A percentile compares a stretch with the other conserved stretches of the same genome.
Conservation (phyloP, 148 eudicot species). For the Vaccinium darrowii region DNA sequence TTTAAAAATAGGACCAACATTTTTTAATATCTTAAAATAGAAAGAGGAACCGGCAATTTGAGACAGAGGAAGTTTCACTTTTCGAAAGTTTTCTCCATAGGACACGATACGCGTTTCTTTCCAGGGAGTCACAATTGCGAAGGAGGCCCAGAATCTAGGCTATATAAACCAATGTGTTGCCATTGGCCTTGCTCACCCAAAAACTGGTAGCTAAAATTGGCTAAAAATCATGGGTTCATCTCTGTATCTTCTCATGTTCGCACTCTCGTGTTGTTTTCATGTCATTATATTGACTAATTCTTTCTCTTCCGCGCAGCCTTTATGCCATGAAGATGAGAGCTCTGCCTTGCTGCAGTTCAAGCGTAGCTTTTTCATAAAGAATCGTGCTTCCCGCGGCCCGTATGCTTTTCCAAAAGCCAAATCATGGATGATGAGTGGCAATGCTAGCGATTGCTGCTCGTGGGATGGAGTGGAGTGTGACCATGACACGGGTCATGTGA, state of each 20-base stretch:
- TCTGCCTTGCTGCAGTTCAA: slow-evolving; percentile 22
- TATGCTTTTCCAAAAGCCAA: slow-evolving; percentile 13
- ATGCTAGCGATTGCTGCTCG: slow-evolving; percentile 25
- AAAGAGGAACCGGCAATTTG: no score
- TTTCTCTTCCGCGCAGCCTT: background rate
- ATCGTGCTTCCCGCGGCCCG: background rate
- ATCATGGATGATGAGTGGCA: slow-evolving; percentile 9
- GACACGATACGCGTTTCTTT: background rate
- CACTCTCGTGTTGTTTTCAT: background rate
- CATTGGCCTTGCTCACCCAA: background rate
- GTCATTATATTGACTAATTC: background rate
- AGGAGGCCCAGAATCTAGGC: background rate
- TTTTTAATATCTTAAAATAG: no score
- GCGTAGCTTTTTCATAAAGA: background rate
- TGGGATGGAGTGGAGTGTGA: slow-evolving; percentile 52
- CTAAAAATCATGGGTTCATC: background rate
- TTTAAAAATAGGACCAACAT: no score
- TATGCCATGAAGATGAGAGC: slow-evolving; percentile 23
- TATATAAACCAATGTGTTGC: background rate
- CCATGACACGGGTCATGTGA: slow-evolving; percentile 31
- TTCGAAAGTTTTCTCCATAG: background rate
- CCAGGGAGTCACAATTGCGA: background rate
- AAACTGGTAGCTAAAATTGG: background rate
- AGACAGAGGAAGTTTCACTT: no score
- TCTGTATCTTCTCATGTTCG: background rate